Conservation (phyloP, 305 asterid species). For the Coffea humblotiana region DNA sequence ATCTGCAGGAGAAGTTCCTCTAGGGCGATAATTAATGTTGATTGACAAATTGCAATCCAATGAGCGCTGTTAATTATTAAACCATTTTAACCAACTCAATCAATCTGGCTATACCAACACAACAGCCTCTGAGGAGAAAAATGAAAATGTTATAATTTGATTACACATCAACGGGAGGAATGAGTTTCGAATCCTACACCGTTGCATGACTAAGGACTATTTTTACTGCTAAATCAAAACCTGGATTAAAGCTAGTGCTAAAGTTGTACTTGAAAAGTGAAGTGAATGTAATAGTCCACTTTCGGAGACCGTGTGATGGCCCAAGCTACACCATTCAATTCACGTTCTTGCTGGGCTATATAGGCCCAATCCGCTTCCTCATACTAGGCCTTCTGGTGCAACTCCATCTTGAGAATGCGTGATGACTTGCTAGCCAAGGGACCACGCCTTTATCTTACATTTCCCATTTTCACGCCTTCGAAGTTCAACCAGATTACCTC, state of each 20-base stretch:
- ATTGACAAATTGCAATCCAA: background rate
- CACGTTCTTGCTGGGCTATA: background rate
- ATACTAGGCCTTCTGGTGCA: too few species aligned
- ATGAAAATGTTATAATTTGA: too few species aligned
- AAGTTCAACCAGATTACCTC: background rate
- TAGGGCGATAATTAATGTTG: background rate
- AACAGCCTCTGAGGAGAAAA: too few species aligned
- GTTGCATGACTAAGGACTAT: too few species aligned
- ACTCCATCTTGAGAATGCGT: background rate
- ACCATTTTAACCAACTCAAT: too few species aligned
- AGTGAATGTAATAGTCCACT: fast-evolving
- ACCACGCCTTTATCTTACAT: background rate
- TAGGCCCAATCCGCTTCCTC: background rate
- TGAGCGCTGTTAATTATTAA: background rate
- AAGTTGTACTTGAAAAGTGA: background rate
- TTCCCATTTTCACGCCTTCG: background rate
- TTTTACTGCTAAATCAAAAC: too few species aligned
- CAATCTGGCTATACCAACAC: too few species aligned
- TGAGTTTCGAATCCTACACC: too few species aligned
- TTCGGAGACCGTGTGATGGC: background rate
- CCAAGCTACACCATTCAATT: background rate
- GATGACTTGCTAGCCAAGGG: background rate
- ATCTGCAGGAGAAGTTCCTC: background rate
- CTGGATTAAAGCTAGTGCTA: too few species aligned
- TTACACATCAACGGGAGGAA: too few species aligned